Base-by-base conservation (phyloP, 1,284 basidiomycete species). In the Papiliotrema flavescens region DNA sequence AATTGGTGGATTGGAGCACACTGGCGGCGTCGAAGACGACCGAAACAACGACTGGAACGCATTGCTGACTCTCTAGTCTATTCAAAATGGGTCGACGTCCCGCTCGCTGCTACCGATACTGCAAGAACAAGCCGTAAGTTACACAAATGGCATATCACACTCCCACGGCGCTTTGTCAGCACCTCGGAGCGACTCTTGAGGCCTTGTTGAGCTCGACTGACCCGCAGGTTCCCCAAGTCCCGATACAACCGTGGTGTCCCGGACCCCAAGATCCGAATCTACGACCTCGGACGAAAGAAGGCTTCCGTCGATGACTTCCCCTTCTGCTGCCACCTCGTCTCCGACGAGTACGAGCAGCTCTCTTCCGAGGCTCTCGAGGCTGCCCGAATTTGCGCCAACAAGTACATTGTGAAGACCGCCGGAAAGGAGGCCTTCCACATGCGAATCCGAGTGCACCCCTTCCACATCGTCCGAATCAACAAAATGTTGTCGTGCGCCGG, bases 401-500 rank as follows among this genome's bases (percentile, higher is more conserved):
- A 98, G 82, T 98, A 98, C 80, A 88, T 98, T 67, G 95, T 92
- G 74, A 98, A 98, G 86, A 93, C 89, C 23, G 86, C 90, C 50
- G 95, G 95, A 76, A 98, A 98, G 82, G 95, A 98, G 74, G 90
- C 94, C 20, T 98, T 98, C 93, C 95, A 98, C 80, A 79, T 98
- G 77, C 86, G 95, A 71, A 92, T 98, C 67, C 89, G 94, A 64
- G 92, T 92, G 55, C 95, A 98, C 82, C 95, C 95, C 59, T 97
- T 89, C 91, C 95, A 98, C 79, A 91, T 98, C 68, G 81, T 98
- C 80, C 90, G 95, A 68, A 98, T 97, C 88, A 97, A 98, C 90
- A 98, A 98, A 87, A 98, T 97, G 90, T 90, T 98, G 83, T 91
- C 89, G 60, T 97, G 95, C 79, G 95, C 95, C 69, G 95, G 95